Percentiles rank a stretch among this genome's conserved stretches.
Evolutionary conservation across 345 rosid genomes (phyloP).

Genomic region (Erysimum cheiranthoides): DNA sequence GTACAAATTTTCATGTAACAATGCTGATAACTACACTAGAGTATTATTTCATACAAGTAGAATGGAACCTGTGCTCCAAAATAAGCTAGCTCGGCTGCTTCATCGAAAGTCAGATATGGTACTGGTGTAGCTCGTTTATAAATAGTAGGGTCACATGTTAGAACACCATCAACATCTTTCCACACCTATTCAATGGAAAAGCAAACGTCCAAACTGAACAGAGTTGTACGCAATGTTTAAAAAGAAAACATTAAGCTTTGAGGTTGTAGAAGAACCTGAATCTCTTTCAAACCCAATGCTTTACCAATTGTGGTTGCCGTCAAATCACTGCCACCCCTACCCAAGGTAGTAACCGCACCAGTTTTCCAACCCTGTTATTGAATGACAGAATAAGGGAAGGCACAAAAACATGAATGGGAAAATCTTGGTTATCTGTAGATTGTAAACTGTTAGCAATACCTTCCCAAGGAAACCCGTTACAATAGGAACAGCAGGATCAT

Average conservation of each 20-base stretch:
- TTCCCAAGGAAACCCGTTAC: constrained; percentile 98
- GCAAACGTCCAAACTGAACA: constrained; percentile 29
- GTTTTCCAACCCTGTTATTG: constrained; percentile 86
- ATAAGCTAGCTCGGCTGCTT: constrained; percentile 99
- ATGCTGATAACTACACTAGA: constrained; percentile 6
- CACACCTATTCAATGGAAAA: constrained; percentile 68
- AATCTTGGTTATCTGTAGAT: constrained; percentile 19
- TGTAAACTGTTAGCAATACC: constrained; percentile 50
- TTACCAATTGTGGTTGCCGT: constrained; percentile 99
- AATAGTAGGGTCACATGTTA: constrained; percentile 97
- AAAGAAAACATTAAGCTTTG: neutral
- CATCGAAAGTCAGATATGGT: constrained; percentile 89
- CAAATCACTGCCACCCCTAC: constrained; percentile 99
- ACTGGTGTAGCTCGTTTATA: constrained; percentile 78
- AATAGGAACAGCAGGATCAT: constrained; percentile 88
- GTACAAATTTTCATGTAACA: neutral
- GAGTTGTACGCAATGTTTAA: constrained; percentile 8
- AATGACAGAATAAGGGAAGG: constrained; percentile 18
- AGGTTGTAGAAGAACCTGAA: constrained; percentile 69
- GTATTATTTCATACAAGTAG: constrained; percentile 27
- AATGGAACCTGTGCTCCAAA: constrained; percentile 90
- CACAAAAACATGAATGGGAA: neutral
- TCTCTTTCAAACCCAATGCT: constrained; percentile 90
- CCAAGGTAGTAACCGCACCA: constrained; percentile 90
- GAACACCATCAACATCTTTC: constrained; percentile 99